These are phyloP conservation scores for Stephania yunnanensis DNA, from an alignment of 164 flowering plant species.

Conservation along the genomic window DNA sequence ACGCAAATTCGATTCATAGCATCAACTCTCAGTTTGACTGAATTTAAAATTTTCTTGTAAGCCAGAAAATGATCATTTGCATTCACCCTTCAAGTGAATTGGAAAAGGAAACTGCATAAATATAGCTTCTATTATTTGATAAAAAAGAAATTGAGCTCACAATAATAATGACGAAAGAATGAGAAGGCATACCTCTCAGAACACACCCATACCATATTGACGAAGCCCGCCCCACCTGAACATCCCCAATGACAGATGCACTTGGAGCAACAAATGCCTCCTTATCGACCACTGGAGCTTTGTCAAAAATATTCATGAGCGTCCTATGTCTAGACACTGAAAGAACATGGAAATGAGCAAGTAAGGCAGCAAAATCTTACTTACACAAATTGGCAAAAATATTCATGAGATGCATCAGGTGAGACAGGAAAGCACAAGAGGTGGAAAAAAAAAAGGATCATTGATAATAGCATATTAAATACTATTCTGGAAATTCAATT, in stretches of 20 bases:
- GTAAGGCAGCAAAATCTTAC: conserved; percentile 4
- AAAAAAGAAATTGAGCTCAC: background rate
- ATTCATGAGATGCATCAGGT: background rate
- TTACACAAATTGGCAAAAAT: background rate
- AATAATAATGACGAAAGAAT: background rate
- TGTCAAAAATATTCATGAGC: conserved; percentile 85
- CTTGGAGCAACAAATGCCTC: conserved; percentile 92
- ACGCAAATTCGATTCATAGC: too few relatives aligned
- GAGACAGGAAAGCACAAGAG: conserved; percentile 1
- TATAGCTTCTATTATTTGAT: background rate
- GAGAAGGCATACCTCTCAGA: conserved; percentile 60
- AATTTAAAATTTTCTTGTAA: background rate
- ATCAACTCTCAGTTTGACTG: background rate
- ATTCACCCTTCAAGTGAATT: background rate
- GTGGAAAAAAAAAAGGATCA: background rate
- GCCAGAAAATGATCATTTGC: background rate
- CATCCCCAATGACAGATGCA: conserved; percentile 86
- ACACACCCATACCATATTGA: conserved; percentile 98
- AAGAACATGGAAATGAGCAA: conserved; percentile 8
- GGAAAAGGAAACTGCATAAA: background rate
- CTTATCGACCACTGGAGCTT: conserved; percentile 69
- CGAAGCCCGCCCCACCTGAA: conserved; percentile 67
- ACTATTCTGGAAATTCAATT: too few relatives aligned
- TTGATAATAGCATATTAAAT: background rate
- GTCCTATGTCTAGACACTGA: conserved; percentile 88